Percentiles rank a stretch among this genome's conserved stretches.
These are phyloP conservation scores for Angophora floribunda DNA, from an alignment of 345 rosid genomes.

Conservation along the genomic window DNA sequence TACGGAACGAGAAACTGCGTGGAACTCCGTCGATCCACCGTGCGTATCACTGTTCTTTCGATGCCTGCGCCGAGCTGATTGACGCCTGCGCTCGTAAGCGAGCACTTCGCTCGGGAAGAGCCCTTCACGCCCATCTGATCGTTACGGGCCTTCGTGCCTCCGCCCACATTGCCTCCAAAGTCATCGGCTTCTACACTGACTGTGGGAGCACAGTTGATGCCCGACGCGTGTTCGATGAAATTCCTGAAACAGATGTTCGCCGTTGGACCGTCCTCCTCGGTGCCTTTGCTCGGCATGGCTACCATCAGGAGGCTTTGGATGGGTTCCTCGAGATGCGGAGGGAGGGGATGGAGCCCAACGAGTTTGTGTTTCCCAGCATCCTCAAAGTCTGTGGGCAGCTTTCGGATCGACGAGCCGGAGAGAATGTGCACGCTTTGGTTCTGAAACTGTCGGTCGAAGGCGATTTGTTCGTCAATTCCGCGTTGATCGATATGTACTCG, in stretches of 20 bases:
- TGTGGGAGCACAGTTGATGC: slow-evolving; percentile 32
- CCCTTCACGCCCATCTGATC: slow-evolving; percentile 51
- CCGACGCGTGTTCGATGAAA: slow-evolving; percentile 60
- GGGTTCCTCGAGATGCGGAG: slow-evolving; percentile 40
- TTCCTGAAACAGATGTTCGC: slow-evolving; percentile 32
- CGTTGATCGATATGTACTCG: slow-evolving; percentile 79
- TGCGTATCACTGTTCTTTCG: slow-evolving; percentile 21
- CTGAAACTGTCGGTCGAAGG: slow-evolving; percentile 32
- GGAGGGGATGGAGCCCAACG: slow-evolving; percentile 28
- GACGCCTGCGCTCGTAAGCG: slow-evolving; percentile 22
- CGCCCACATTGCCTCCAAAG: slow-evolving; percentile 38
- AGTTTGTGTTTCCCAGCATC: slow-evolving; percentile 60
- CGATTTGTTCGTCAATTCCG: slow-evolving; percentile 49
- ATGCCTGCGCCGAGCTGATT: slow-evolving; percentile 22
- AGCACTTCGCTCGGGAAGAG: slow-evolving; percentile 22
- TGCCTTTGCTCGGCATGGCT: slow-evolving; percentile 49
- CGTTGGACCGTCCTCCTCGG: slow-evolving; percentile 48
- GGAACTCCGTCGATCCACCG: slow-evolving; percentile 5
- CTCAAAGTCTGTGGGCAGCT: slow-evolving; percentile 63
- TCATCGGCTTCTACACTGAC: slow-evolving; percentile 33
- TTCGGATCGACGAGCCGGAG: slow-evolving; percentile 34
- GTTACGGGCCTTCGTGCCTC: slow-evolving; percentile 19
- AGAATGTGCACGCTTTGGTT: slow-evolving; percentile 42
- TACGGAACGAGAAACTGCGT: neutral
- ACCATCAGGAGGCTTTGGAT: slow-evolving; percentile 34